These are phyloP conservation scores for Selaginella moellendorffii DNA, from an alignment of 75 land plant species.

Conservation along the genomic window DNA sequence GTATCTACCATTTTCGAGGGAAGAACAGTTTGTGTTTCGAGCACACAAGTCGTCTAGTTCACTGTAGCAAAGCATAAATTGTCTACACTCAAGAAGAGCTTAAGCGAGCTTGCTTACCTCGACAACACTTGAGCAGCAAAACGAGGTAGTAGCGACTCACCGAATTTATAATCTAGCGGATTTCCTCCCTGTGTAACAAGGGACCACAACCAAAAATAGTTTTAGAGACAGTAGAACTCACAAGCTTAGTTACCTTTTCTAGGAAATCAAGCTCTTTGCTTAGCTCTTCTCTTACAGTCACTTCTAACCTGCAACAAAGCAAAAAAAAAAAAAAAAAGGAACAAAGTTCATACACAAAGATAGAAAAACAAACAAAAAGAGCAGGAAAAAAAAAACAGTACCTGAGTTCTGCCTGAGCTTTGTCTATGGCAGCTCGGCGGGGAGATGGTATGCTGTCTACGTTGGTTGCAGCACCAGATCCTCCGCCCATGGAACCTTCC, in stretches of 20 bases:
- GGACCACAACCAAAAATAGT: too few species aligned
- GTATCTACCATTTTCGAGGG: background rate
- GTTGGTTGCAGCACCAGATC: slow-evolving; percentile 46
- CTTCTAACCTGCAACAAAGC: slow-evolving; percentile 48
- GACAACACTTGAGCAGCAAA: slow-evolving; percentile 39
- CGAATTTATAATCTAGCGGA: slow-evolving; percentile 76
- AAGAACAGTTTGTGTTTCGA: background rate
- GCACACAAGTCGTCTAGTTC: background rate
- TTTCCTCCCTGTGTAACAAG: slow-evolving; percentile 71
- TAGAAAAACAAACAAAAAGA: background rate
- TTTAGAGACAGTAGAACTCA: slow-evolving; percentile 1
- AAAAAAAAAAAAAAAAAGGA: slow-evolving; percentile 10
- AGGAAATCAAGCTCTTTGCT: slow-evolving; percentile 88
- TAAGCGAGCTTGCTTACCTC: too few species aligned
- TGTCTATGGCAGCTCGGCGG: slow-evolving; percentile 60
- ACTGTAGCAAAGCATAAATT: background rate
- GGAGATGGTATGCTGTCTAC: slow-evolving; percentile 60
- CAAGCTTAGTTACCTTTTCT: slow-evolving; percentile 58
- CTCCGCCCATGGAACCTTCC: slow-evolving; percentile 88
- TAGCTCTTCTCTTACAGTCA: slow-evolving; percentile 78
- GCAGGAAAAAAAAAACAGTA: slow-evolving; percentile 11
- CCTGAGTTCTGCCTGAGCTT: slow-evolving; percentile 49
- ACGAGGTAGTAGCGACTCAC: slow-evolving; percentile 51
- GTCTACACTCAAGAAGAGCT: too few species aligned
- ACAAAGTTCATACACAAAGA: too few species aligned